Evolutionary conservation across 1,284 basidiomycete species (phyloP), one percentile per base, ranked within the genome.

Genomic region (Sanghuangporus weigelae): DNA sequence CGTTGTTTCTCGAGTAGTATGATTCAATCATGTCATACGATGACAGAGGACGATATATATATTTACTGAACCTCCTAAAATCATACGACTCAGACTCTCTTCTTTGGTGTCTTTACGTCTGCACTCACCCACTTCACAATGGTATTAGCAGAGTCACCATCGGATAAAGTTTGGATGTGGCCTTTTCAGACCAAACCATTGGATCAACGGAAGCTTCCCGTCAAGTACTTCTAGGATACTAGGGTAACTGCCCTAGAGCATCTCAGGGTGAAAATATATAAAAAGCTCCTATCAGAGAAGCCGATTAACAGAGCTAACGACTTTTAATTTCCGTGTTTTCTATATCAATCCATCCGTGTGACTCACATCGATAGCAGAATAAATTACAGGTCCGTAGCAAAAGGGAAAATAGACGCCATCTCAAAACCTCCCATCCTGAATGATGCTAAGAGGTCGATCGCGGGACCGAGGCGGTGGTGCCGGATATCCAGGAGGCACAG

Each of bases 401-500:
- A 19, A 19, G 39, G 11, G 19, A 26, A 57, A 57, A 57, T 46
- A 19, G 26, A 16, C n/a, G 21, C 3, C 7, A 44, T 26, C 7
- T 40, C 50, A 56, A n/a, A 55, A 55, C 19, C 35, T 54, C 14
- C 31, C 48, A 21, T 53, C 62, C n/a, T 50, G 31, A 11, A 59
- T 16, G 8, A 64, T 44, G 40, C 85, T 88, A 4, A 81, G 79
- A 14, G 88, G 87, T 7, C 88, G 76, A 71, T 87, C 85, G 44
- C 77, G 77, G 60, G 88, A 89, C 56, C 88, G 76, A 26, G 84
- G 82, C 2, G 88, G 86, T 4, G 83, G 80, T 31, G 75, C 58
- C 73, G 72, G 0, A 76, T 74, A 61, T 78, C 72, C 67, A 66
- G 56, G 23, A 62, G 49, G 60, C 19, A 23, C 21, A 12, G 62